These are phyloP conservation scores for Catharanthus roseus DNA, from an alignment of 257 asterid species.

Conservation along the genomic window DNA sequence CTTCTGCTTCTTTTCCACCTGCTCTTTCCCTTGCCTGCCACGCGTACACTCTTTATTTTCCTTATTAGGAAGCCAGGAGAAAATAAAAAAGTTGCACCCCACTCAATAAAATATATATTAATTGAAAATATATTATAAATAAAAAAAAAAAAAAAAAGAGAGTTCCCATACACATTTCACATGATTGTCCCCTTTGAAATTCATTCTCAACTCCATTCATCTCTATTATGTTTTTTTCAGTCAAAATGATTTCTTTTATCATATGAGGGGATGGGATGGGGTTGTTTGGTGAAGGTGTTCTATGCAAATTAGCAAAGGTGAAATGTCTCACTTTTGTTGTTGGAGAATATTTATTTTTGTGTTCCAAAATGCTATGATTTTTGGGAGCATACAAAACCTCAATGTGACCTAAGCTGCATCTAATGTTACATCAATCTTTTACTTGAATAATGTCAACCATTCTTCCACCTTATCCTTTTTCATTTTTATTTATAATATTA, in stretches of 20 bases:
- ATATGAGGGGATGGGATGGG: too few species aligned
- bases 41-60: slow-evolving; percentile 15
- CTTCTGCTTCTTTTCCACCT: not conserved
- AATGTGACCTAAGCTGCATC: not conserved
- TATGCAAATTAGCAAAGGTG: too few species aligned
- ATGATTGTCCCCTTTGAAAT: slow-evolving; percentile 1
- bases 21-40: slow-evolving; percentile 29
- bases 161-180: slow-evolving; percentile 16
- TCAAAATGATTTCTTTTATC: not conserved
- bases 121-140: too few species aligned
- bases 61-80: not conserved
- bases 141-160: too few species aligned
- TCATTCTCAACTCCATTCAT: not conserved
- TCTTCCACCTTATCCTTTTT: not conserved
- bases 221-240: not conserved
- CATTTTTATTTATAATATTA: too few species aligned
- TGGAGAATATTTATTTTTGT: too few species aligned
- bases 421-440: not conserved
- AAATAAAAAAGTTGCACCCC: not conserved
- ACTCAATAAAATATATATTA: too few species aligned
- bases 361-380: too few species aligned
- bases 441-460: not conserved
- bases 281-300: too few species aligned
- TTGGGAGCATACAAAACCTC: not conserved
- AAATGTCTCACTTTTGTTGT: too few species aligned